Evolutionary conservation across 1,284 basidiomycete genomes (phyloP).

Genomic region (Heterobasidion annosum): DNA sequence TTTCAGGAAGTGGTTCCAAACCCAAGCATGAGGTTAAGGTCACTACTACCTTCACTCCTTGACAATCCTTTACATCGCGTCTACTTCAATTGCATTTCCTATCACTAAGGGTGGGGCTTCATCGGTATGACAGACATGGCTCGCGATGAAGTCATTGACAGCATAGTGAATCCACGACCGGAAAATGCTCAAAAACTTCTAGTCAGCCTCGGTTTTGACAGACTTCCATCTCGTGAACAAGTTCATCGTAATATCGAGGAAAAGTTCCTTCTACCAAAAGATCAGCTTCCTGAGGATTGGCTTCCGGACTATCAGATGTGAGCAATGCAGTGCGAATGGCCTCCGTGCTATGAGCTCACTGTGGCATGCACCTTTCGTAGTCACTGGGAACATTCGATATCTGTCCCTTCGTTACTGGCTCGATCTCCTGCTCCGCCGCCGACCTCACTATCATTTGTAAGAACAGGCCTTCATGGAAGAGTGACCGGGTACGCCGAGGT

Average conservation of each 20-base stretch:
- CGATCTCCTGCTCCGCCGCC: slow-evolving; percentile 67
- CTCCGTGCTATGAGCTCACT: not conserved
- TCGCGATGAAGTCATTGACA: slow-evolving; percentile 25
- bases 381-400: slow-evolving; percentile 59
- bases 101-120: too few relatives aligned
- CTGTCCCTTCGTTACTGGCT: slow-evolving; percentile 53
- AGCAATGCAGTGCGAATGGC: slow-evolving; percentile 14
- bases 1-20: too few relatives aligned
- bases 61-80: too few relatives aligned
- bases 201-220: slow-evolving; percentile 37
- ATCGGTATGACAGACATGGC: slow-evolving; percentile 8
- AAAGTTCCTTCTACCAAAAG: slow-evolving; percentile 57
- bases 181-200: slow-evolving; percentile 35
- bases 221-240: slow-evolving; percentile 46
- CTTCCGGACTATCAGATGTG: slow-evolving; percentile 72
- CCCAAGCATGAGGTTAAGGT: too few relatives aligned
- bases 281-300: slow-evolving; percentile 59
- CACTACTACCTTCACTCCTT: too few relatives aligned
- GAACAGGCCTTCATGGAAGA: slow-evolving; percentile 70
- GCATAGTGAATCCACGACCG: slow-evolving; percentile 36
- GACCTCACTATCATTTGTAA: slow-evolving; percentile 69
- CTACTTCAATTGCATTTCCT: too few relatives aligned
- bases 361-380: slow-evolving; percentile 28
- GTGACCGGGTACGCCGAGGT: slow-evolving; percentile 80
- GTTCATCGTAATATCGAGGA: slow-evolving; percentile 61